Percentiles rank a stretch among this genome's conserved stretches.
phyloP scores from a whole-genome alignment of 371 early-diverging fungal species.

The Mortierella sp. region DNA sequence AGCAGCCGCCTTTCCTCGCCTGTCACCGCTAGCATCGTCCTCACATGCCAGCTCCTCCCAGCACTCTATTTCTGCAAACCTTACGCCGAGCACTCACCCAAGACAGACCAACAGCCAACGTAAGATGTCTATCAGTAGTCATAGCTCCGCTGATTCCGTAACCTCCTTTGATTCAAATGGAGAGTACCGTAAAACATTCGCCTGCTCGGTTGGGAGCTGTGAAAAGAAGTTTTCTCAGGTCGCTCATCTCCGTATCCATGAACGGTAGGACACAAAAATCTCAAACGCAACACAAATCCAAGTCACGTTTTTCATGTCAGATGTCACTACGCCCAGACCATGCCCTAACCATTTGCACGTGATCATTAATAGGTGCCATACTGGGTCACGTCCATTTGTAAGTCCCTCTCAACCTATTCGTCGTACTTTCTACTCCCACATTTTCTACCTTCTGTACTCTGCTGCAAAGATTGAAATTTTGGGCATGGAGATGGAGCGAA shows the following conservation, averaged over 20 bases:
- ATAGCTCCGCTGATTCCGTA: slow-evolving; percentile 14
- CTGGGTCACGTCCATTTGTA: slow-evolving; percentile 55
- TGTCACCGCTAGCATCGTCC: background rate
- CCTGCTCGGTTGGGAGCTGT: slow-evolving; percentile 68
- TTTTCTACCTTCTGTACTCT: slow-evolving; percentile 45
- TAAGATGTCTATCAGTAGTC: slow-evolving; percentile 48
- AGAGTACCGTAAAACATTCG: slow-evolving; percentile 26
- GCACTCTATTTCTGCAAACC: slow-evolving; percentile 3
- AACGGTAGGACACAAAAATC: slow-evolving; percentile 56
- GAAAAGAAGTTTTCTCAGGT: slow-evolving; percentile 79
- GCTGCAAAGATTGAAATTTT: slow-evolving; percentile 46
- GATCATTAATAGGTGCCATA: slow-evolving; percentile 32
- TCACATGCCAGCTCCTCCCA: background rate
- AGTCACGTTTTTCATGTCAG: slow-evolving; percentile 1
- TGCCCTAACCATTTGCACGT: background rate
- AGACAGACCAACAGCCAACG: slow-evolving; percentile 14
- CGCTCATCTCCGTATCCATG: slow-evolving; percentile 86
- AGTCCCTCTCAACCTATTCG: slow-evolving; percentile 39
- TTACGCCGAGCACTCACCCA: slow-evolving; percentile 36
- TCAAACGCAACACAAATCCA: slow-evolving; percentile 3
- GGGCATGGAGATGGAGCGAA: slow-evolving; percentile 52
- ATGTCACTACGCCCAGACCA: background rate
- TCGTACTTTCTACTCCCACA: slow-evolving; percentile 41
- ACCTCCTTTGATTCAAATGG: slow-evolving; percentile 14
- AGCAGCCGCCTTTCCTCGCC: slow-evolving; percentile 6